These are phyloP conservation scores for Trichophyton schoenleinii DNA, from an alignment of 2,329 filamentous ascomycete species.

Conservation along the genomic window DNA sequence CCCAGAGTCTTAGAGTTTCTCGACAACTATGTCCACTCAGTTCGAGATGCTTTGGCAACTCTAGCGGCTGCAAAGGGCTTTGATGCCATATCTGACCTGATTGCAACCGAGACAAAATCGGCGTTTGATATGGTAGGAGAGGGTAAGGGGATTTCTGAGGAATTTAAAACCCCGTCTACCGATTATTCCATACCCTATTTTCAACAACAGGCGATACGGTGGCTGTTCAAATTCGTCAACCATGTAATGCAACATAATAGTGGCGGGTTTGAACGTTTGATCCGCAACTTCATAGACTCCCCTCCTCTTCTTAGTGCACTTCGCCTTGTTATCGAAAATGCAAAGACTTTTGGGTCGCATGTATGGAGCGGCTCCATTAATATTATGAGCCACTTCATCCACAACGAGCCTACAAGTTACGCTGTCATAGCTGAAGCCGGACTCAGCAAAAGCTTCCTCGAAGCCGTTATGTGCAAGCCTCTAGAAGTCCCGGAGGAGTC, in stretches of 20 bases:
- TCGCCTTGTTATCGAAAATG: slow-evolving; percentile 68
- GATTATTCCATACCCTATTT: slow-evolving; percentile 92
- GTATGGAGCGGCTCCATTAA: slow-evolving; percentile 93
- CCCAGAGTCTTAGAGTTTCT: slow-evolving; percentile 76
- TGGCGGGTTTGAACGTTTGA: slow-evolving; percentile 74
- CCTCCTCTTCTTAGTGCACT: slow-evolving; percentile 69
- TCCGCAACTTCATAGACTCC: slow-evolving; percentile 90
- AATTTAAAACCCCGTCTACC: slow-evolving; percentile 66
- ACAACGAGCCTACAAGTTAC: slow-evolving; percentile 97
- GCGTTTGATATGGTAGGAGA: slow-evolving; percentile 54
- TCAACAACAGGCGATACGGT: slow-evolving; percentile 84
- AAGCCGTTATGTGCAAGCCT: slow-evolving; percentile 53
- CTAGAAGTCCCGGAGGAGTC: slow-evolving; percentile 22
- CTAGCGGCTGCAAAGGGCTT: slow-evolving; percentile 74
- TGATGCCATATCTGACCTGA: slow-evolving; percentile 77
- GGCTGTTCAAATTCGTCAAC: slow-evolving; percentile 89
- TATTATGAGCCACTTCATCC: slow-evolving; percentile 89
- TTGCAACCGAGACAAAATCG: slow-evolving; percentile 62
- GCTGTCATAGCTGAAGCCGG: slow-evolving; percentile 90
- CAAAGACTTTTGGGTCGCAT: slow-evolving; percentile 69
- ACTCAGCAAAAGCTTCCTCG: slow-evolving; percentile 72
- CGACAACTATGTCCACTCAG: slow-evolving; percentile 74
- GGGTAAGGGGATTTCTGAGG: slow-evolving; percentile 57
- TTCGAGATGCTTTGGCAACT: slow-evolving; percentile 70
- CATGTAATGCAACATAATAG: slow-evolving; percentile 79